A percentile compares a stretch with the other conserved stretches of the same genome.
Conservation (phyloP, 108 stramenopile genomes). For the Stephanodiscus triporus region DNA sequence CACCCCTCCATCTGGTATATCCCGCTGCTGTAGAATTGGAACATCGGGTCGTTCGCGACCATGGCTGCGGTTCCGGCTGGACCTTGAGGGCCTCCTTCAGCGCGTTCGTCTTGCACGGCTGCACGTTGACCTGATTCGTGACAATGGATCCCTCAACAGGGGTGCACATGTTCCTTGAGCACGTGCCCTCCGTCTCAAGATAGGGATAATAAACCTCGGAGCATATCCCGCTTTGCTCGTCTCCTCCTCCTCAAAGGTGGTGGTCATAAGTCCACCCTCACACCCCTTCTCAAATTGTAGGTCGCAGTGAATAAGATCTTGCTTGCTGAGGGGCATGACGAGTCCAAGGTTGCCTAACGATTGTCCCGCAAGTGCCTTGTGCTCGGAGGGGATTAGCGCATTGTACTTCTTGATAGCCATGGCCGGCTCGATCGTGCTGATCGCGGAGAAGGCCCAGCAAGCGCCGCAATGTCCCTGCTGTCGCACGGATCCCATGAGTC, state of each 20-base stretch:
- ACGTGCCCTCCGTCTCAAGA: slow-evolving; percentile 54
- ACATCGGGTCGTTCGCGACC: slow-evolving; percentile 78
- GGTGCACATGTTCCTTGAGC: slow-evolving; percentile 69
- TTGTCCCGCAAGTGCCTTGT: too few species aligned
- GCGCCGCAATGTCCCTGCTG: slow-evolving; percentile 91
- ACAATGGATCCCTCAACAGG: slow-evolving; percentile 76
- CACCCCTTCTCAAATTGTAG: slow-evolving; percentile 82
- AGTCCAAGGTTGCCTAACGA: slow-evolving; percentile 52
- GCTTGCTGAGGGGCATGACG: slow-evolving; percentile 86
- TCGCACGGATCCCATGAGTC: slow-evolving; percentile 89
- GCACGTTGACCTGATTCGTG: slow-evolving; percentile 84
- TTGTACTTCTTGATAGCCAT: slow-evolving; percentile 72
- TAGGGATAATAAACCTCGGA: slow-evolving; percentile 94
- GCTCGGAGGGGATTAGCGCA: slow-evolving; percentile 3
- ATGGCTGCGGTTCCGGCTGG: slow-evolving; percentile 83
- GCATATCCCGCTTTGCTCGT: slow-evolving; percentile 81
- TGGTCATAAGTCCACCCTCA: slow-evolving; percentile 94
- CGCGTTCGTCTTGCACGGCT: slow-evolving; percentile 66
- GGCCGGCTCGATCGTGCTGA: slow-evolving; percentile 93
- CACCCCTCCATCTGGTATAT: slow-evolving; percentile 80
- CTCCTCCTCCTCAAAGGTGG: slow-evolving; percentile 93
- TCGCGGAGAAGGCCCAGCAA: slow-evolving; percentile 97
- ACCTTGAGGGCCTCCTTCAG: slow-evolving; percentile 73
- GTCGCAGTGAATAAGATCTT: slow-evolving; percentile 96
- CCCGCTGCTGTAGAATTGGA: slow-evolving; percentile 96